Evolutionary conservation across 2,329 filamentous ascomycete species (phyloP), one percentile per base, ranked within the genome.

Genomic region (Fusarium avenaceum): DNA sequence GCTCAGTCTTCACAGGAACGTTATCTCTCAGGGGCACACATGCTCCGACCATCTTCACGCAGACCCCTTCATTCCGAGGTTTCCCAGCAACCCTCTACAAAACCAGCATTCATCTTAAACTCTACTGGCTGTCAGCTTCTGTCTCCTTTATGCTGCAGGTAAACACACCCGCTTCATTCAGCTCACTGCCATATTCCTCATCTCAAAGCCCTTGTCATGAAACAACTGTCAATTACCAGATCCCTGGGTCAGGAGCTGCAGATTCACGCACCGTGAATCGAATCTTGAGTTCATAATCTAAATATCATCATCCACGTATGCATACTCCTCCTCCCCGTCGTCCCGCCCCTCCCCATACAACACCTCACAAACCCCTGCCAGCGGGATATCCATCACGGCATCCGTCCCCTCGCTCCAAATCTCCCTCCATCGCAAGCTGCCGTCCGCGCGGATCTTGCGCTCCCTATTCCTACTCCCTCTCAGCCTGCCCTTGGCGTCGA

Each of bases 371-470:
- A 98, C 95, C 1, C 95, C 96, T 11, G 94, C 94, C 69, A 98
- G 87, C 9, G 96, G 96, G 48, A 99, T 90, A 81, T 99, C 96
- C 92, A 99, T 92, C 9, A 98, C 96, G 2, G 94, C 96, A 83
- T 99, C 96, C 0, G 96, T 99, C 19, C 96, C 94, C 72, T 92
- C 90, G 74, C 89, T 94, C 96, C 96, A 99, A 19, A 97, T 85
- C 60, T 85, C 86, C 74, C 86, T 89, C 95, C 96, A 98, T 75
- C 93, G 87, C 68, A 86, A 72, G 58, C 67, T 73, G 38, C 80
- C 82, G 30, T 74, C 75, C 40, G 78, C 77, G 33, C 77, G 72
- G 52, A 77, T 68, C 70, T 80, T 74, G 72, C 77, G 73, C 75
- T 80, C 78, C 61, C 78, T 75, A 72, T 75, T 77, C 9, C 68